Evolutionary conservation across 2,329 filamentous ascomycete species (phyloP).

Genomic region (Neonectria neomacrospora): DNA sequence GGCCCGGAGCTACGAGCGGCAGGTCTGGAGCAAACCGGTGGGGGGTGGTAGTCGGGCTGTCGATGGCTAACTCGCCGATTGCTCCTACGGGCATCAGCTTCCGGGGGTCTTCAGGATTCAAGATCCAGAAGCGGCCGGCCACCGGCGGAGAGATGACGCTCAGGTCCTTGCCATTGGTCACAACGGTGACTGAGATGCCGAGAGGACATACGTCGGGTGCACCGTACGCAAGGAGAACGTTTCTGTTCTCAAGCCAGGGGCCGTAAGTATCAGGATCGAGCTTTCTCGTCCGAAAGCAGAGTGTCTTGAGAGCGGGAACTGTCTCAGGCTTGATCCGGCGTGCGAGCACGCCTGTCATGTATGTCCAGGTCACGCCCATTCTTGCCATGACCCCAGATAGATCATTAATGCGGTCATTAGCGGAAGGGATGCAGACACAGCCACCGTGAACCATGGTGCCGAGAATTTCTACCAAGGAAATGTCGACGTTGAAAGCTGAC

Average conservation of each 20-base stretch:
- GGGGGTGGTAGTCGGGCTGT: slow-evolving; percentile 56
- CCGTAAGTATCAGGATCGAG: slow-evolving; percentile 61
- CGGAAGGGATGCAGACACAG: slow-evolving; percentile 67
- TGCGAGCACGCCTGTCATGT: slow-evolving; percentile 70
- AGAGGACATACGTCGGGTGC: slow-evolving; percentile 63
- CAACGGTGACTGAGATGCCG: slow-evolving; percentile 60
- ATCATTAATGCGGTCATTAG: slow-evolving; percentile 60
- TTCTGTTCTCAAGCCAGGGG: slow-evolving; percentile 58
- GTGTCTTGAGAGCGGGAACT: slow-evolving; percentile 52
- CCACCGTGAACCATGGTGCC: slow-evolving; percentile 66
- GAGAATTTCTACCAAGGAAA: slow-evolving; percentile 62
- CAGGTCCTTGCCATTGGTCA: slow-evolving; percentile 51
- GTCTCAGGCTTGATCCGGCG: slow-evolving; percentile 52
- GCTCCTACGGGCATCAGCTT: slow-evolving; percentile 64
- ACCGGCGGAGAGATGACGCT: slow-evolving; percentile 60
- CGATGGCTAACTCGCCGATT: slow-evolving; percentile 69
- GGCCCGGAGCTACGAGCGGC: slow-evolving; percentile 42
- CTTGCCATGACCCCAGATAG: slow-evolving; percentile 61
- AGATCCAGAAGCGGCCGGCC: slow-evolving; percentile 62
- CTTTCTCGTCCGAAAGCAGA: slow-evolving; percentile 61
- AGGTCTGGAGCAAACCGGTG: slow-evolving; percentile 50
- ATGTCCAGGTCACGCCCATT: slow-evolving; percentile 63
- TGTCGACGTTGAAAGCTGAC: slow-evolving; percentile 65
- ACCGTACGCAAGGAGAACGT: slow-evolving; percentile 63
- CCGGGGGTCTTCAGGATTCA: slow-evolving; percentile 62